A percentile compares a stretch with the other conserved stretches of the same genome.
These are phyloP conservation scores for Phytopythium aichiense DNA, from an alignment of 352 stramenopile species.

Conservation along the genomic window DNA sequence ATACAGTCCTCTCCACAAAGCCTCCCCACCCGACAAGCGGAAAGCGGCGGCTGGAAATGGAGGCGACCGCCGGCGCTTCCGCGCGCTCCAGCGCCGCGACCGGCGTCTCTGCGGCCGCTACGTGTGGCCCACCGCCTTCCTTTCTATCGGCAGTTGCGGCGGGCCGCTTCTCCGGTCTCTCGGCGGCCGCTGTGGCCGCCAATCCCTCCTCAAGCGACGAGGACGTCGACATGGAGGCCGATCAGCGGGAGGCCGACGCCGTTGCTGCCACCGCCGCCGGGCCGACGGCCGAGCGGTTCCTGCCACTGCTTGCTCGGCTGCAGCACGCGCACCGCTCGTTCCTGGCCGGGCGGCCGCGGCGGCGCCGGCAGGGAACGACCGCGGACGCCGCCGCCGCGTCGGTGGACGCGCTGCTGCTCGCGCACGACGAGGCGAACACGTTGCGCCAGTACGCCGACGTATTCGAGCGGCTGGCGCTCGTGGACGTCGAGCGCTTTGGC, in stretches of 20 bases:
- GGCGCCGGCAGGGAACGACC: background rate
- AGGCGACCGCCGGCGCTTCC: background rate
- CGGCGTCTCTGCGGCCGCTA: background rate
- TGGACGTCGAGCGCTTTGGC: constrained; percentile 18
- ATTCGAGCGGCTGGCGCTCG: constrained; percentile 22
- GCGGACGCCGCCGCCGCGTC: constrained; percentile 1
- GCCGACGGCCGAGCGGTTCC: constrained; percentile 19
- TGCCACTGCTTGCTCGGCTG: constrained; percentile 48
- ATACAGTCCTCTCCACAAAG: background rate
- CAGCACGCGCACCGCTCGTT: constrained; percentile 20
- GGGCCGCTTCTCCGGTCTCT: background rate
- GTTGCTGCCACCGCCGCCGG: background rate
- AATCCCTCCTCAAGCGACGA: background rate
- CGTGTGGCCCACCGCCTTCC: background rate
- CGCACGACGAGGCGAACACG: constrained; percentile 33
- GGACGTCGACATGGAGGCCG: constrained; percentile 4
- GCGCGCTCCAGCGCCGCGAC: background rate
- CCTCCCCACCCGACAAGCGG: background rate
- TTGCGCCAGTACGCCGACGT: constrained; percentile 39
- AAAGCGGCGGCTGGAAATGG: background rate
- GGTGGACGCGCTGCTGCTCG: constrained; percentile 26
- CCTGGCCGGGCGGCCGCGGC: background rate
- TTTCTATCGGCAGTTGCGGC: background rate
- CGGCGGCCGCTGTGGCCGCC: background rate
- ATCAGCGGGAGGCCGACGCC: background rate